Base-by-base conservation (phyloP, 352 stramenopile genomes). In the Albugo candida region DNA sequence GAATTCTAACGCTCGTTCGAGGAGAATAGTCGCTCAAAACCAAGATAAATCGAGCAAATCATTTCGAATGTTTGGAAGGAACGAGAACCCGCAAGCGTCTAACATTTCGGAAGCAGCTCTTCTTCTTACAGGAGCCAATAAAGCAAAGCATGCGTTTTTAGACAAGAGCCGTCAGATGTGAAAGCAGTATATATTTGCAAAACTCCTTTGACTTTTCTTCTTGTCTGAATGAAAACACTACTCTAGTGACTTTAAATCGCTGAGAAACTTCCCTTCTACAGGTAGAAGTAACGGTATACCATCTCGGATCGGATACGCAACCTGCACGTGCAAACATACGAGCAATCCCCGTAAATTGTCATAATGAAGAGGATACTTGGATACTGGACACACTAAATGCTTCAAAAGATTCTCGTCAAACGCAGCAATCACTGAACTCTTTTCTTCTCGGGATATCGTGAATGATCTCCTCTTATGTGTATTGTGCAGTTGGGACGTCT, bases 361-460 rank as follows among this genome's bases (percentile, higher is more conserved):
- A 47, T 85, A 86, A 45, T 71, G 72, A 45, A 91, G 58, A 24
- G 78, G 67, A 50, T 59, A 73, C 70, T 88, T 91, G 63, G 78
- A 91, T 48, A 91, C 81, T 5, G 78, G 78, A 50, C 75, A 87
- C 45, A 88, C 75, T 27, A 91, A 60, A 49, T 87, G 75, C 42
- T 83, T 58, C 58, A 91, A 54, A 31, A 91, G 54, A 54, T 57
- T 67, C 60, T 82, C 76, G 49, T 88, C 72, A 11, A 57, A 38
- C 16, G 85, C 58, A 14, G 45, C 53, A 10, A 59, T 56, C 3
- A 40, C 34, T 43, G 50, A 47, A 19, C 42, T 51, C 8, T 43
- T 8, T 10, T 43, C 17, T 43, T 3, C 3, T 43, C 24, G 3
- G 3, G 24, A 31, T 31, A 31, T 31, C 24, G 24, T 8, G 24